A percentile compares a stretch with the other conserved stretches of the same genome.
phyloP scores from a whole-genome alignment of 345 rosid genomes.

The Acer campestre region DNA sequence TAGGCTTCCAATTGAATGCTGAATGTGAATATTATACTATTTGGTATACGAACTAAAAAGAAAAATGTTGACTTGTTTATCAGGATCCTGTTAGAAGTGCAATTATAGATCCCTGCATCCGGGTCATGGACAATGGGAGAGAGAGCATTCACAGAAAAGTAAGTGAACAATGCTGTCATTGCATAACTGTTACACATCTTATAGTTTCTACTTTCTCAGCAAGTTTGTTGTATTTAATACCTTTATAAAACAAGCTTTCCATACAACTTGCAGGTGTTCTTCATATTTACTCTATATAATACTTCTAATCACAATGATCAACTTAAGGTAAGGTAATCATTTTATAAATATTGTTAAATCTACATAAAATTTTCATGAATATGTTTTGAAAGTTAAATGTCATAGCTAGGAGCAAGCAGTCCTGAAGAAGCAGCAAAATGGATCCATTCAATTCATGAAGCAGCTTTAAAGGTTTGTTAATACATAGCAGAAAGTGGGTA shows the following conservation, averaged over 20 bases:
- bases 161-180: constrained; percentile 24
- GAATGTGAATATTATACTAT: background rate
- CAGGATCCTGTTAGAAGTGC: constrained; percentile 87
- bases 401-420: constrained; percentile 89
- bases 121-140: constrained; percentile 92
- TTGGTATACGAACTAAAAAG: constrained; percentile 4
- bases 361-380: constrained; percentile 24
- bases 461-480: constrained; percentile 68
- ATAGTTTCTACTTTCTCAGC: constrained; percentile 12
- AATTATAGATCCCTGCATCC: constrained; percentile 77
- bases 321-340: constrained; percentile 74
- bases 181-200: background rate
- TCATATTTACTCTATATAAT: constrained; percentile 83
- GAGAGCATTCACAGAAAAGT: constrained; percentile 94
- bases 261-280: constrained; percentile 66
- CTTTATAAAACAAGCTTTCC: constrained; percentile 17
- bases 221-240: constrained; percentile 1
- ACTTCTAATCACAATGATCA: constrained; percentile 88
- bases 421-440: constrained; percentile 97
- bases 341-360: constrained; percentile 12
- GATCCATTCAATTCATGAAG: constrained; percentile 83
- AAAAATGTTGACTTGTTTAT: constrained; percentile 12
- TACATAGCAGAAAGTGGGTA: constrained; percentile 5
- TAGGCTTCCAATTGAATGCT: background rate
- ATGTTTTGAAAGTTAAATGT: constrained; percentile 29